phyloP scores from a whole-genome alignment of 2,329 filamentous ascomycete species.

The Aspergillus japonicus region DNA sequence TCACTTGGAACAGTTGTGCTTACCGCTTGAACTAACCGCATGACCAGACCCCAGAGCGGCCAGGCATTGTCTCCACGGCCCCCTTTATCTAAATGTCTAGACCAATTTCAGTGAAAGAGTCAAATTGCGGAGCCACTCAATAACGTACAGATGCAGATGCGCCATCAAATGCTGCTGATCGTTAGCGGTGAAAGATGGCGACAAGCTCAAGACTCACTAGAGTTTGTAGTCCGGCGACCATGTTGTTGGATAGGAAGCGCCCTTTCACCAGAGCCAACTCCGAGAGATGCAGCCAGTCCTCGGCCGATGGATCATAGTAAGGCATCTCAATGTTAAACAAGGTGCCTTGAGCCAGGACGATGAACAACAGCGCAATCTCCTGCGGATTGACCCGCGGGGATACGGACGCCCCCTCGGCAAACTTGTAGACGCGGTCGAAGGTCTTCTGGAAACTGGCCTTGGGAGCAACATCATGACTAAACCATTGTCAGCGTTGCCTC shows the following conservation, averaged over 20 bases:
- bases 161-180: constrained; percentile 5
- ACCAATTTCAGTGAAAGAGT: not conserved
- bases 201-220: not conserved
- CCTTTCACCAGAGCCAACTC: constrained; percentile 2
- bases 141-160: not conserved
- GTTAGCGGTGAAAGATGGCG: not conserved
- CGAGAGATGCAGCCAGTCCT: constrained; percentile 4
- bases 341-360: constrained; percentile 3
- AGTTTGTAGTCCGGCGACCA: not conserved
- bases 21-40: constrained; percentile 6
- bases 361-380: constrained; percentile 3
- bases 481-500: not conserved
- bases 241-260: constrained; percentile 1
- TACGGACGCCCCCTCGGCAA: not conserved
- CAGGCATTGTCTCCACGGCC: constrained; percentile 2
- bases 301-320: not conserved
- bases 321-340: constrained; percentile 5
- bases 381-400: not conserved
- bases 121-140: not conserved
- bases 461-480: not conserved
- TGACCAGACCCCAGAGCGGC: constrained; percentile 3
- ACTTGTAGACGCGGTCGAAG: not conserved
- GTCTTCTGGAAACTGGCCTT: not conserved
- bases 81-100: constrained; percentile 3
- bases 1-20: not conserved